Conservation (phyloP, 1,139 yeast species). For the Saccharomyces hybrid region DNA sequence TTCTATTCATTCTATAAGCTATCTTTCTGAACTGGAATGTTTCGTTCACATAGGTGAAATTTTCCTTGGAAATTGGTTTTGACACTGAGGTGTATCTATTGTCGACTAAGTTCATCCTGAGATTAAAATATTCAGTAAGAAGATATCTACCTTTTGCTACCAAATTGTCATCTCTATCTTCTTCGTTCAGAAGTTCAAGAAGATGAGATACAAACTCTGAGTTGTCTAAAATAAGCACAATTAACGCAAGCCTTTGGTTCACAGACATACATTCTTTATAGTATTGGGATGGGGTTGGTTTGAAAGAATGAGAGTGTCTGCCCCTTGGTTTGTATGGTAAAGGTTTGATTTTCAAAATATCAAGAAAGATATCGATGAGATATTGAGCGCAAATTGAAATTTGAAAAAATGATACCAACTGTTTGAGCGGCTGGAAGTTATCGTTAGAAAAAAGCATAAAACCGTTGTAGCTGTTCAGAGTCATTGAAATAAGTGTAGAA, state of each 20-base stretch:
- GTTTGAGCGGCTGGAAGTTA: constrained; percentile 49
- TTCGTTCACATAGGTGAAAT: constrained; percentile 7
- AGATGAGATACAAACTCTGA: constrained; percentile 51
- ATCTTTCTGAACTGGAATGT: constrained; percentile 43
- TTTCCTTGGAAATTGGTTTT: constrained; percentile 4
- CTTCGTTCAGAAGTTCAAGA: constrained; percentile 39
- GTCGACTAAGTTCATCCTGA: constrained; percentile 45
- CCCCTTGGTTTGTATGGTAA: constrained; percentile 46
- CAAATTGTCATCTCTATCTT: constrained; percentile 31
- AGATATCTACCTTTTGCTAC: constrained; percentile 57
- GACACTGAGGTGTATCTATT: constrained; percentile 10
- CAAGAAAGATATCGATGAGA: constrained; percentile 64
- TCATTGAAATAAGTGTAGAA: constrained; percentile 52
- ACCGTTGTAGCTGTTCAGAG: constrained; percentile 75
- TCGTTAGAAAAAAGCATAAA: constrained; percentile 56
- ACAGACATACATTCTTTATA: constrained; percentile 32
- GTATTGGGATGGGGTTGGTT: constrained; percentile 23
- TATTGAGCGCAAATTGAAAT: constrained; percentile 59
- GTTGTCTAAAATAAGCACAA: constrained; percentile 46
- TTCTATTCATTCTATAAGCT: constrained; percentile 37
- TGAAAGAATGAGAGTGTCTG: constrained; percentile 16
- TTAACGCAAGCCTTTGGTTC: constrained; percentile 58
- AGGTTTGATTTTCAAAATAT: constrained; percentile 53
- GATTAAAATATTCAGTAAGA: constrained; percentile 52
- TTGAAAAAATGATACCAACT: constrained; percentile 54